These are phyloP conservation scores for Orbilia ellipsospora DNA, from an alignment of 2,329 filamentous ascomycete genomes.

Conservation along the genomic window DNA sequence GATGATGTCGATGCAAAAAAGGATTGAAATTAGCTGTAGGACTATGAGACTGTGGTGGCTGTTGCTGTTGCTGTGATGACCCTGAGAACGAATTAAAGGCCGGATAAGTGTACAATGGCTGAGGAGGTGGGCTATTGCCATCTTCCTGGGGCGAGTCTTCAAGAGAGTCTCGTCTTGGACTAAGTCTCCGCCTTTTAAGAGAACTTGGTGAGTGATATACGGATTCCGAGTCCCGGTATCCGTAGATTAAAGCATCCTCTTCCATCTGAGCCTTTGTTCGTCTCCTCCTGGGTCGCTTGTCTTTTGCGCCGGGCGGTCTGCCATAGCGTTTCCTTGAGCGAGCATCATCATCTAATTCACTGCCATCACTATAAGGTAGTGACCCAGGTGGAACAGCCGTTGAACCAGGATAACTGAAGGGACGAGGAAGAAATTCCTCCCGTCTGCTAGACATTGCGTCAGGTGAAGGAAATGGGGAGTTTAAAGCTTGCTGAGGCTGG, in stretches of 20 bases:
- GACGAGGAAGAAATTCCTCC: constrained; percentile 49
- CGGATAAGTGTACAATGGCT: constrained; percentile 47
- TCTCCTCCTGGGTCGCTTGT: constrained; percentile 50
- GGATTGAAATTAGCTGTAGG: constrained; percentile 49
- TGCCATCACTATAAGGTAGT: constrained; percentile 33
- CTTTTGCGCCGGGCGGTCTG: constrained; percentile 50
- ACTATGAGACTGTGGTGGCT: constrained; percentile 22
- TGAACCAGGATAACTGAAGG: constrained; percentile 39
- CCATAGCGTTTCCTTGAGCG: constrained; percentile 53
- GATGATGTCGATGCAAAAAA: constrained; percentile 50
- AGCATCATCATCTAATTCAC: constrained; percentile 45
- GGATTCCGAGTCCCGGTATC: constrained; percentile 50
- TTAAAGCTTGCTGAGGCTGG: constrained; percentile 31
- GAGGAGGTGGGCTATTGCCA: constrained; percentile 45
- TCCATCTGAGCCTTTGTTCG: constrained; percentile 55
- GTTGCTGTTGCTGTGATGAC: constrained; percentile 14
- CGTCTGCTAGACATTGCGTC: constrained; percentile 46
- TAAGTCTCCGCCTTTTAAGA: constrained; percentile 46
- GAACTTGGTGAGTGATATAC: constrained; percentile 53
- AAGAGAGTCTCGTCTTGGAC: constrained; percentile 41
- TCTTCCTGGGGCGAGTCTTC: constrained; percentile 48
- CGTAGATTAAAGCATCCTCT: constrained; percentile 53
- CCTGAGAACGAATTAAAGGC: constrained; percentile 43
- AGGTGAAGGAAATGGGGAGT: constrained; percentile 50
- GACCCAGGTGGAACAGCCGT: constrained; percentile 21